A percentile compares a stretch with the other conserved stretches of the same genome.
These are phyloP conservation scores for Eremomyces bilateralis DNA, from an alignment of 495 filamentous ascomycete species.

Conservation along the genomic window DNA sequence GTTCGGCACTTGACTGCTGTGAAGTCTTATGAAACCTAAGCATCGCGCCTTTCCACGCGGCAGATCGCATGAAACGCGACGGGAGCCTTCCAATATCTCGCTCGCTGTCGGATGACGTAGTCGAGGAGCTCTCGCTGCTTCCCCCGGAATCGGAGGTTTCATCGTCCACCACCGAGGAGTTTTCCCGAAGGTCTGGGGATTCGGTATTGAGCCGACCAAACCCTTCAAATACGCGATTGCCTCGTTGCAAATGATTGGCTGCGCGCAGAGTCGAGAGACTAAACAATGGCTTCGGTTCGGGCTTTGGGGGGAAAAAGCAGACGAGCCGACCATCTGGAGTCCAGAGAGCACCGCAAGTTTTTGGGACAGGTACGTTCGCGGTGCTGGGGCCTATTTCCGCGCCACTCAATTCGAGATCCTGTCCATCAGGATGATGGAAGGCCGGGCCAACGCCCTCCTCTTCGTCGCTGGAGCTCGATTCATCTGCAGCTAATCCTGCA, in stretches of 20 bases:
- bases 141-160: constrained; percentile 33
- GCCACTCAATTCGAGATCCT: constrained; percentile 29
- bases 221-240: constrained; percentile 56
- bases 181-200: constrained; percentile 22
- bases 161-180: not conserved
- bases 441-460: constrained; percentile 23
- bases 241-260: constrained; percentile 34
- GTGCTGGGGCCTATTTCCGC: constrained; percentile 37
- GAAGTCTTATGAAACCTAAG: constrained; percentile 28
- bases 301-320: constrained; percentile 72
- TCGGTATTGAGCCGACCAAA: constrained; percentile 59
- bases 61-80: constrained; percentile 27
- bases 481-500: constrained; percentile 27
- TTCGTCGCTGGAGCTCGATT: constrained; percentile 72
- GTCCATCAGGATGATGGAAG: constrained; percentile 21
- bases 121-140: constrained; percentile 37
- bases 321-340: constrained; percentile 56
- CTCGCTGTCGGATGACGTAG: constrained; percentile 35
- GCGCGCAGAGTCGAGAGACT: constrained; percentile 37
- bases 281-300: constrained; percentile 43
- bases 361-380: constrained; percentile 54
- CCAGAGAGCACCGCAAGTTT: constrained; percentile 55
- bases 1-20: constrained; percentile 25
- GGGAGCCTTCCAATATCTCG: constrained; percentile 28
- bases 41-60: constrained; percentile 30